Evolutionary conservation across 305 asterid species (phyloP), one percentile per base, ranked within the genome.

Genomic region (Fraxinus velutina): DNA sequence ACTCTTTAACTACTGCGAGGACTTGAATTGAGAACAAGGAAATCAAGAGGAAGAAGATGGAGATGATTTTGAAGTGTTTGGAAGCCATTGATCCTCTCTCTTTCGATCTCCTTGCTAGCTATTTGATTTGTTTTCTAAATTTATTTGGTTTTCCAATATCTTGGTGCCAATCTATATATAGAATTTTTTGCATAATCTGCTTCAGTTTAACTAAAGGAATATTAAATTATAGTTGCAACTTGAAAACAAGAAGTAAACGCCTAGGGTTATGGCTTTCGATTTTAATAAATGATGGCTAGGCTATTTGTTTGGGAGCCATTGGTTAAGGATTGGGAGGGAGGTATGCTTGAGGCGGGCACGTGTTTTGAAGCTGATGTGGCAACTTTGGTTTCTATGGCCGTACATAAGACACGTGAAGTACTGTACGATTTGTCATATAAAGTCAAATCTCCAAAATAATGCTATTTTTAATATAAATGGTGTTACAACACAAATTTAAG

Each of bases 1-100:
- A 93, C 0, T 82, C 90, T 19, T 87, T 78, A n/a, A 77, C 88
- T 1, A 79, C 90, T 19, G 94, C 83, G 1, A 79, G 19, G 0
- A 74, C 90, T 22, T 17, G 79, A 34, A 78, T 60, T 1, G 79
- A 30, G 12, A 81, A 81, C 68, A 81, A 64, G 5, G 84, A 57
- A 1, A 83, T 80, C 19, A 88, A 8, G 39, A 87, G 0, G 9
- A 84, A 13, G 68, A 80, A 2, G 55, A 84, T 73, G 78, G 47
- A 12, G 0, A 82, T n/a, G 15, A 73, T 24, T 1, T 64, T 84
- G 50, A 60, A 12, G 37, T 13, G 57, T 34, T 19, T 76, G 5
- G 39, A 27, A 0, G 76, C 57, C 86, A 84, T 84, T 80, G 6
- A 3, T 0, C 13, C 55, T 10, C 55, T 2, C 17, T 47, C 19